Percentiles rank a stretch among this genome's conserved stretches.
Conservation (phyloP, 176 grass and related monocot species). For the Phoenix roebelenii region DNA sequence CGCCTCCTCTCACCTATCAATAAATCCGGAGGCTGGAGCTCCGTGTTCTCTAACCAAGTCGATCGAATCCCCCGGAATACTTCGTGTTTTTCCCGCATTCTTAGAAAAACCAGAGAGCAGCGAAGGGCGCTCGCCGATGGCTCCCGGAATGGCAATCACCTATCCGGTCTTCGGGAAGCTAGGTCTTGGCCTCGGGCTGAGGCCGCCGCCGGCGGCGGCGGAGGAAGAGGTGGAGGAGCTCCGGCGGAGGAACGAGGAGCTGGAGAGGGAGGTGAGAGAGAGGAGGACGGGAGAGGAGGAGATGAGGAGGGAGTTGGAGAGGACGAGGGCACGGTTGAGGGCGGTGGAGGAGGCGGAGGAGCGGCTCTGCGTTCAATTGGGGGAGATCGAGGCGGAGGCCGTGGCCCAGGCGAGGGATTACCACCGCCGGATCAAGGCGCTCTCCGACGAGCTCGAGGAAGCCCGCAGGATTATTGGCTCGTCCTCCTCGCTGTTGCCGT, state of each 20-base stretch:
- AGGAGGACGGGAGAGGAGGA: constrained; percentile 14
- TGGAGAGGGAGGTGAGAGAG: constrained; percentile 25
- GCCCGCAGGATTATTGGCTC: too few relatives aligned
- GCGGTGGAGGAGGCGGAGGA: constrained; percentile 34
- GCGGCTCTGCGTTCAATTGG: constrained; percentile 21
- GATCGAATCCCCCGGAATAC: too few relatives aligned
- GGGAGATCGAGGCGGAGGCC: constrained; percentile 28
- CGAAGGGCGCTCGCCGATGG: too few relatives aligned
- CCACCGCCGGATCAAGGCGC: too few relatives aligned
- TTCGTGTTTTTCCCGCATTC: too few relatives aligned
- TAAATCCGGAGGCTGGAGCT: background rate
- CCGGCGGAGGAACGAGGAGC: constrained; percentile 25
- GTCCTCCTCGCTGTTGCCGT: too few relatives aligned
- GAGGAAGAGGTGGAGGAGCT: constrained; percentile 19
- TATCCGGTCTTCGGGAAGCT: too few relatives aligned
- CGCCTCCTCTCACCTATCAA: background rate
- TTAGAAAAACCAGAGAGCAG: too few relatives aligned
- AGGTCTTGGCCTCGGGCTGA: background rate
- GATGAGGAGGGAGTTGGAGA: constrained; percentile 11
- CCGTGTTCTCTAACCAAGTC: too few relatives aligned
- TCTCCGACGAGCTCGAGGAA: too few relatives aligned
- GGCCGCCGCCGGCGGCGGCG: background rate
- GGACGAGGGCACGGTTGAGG: constrained; percentile 1
- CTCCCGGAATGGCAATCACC: too few relatives aligned
- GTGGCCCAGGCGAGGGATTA: constrained; percentile 12